Base-by-base conservation (phyloP, 148 eudicot species). In the Simmondsia chinensis region DNA sequence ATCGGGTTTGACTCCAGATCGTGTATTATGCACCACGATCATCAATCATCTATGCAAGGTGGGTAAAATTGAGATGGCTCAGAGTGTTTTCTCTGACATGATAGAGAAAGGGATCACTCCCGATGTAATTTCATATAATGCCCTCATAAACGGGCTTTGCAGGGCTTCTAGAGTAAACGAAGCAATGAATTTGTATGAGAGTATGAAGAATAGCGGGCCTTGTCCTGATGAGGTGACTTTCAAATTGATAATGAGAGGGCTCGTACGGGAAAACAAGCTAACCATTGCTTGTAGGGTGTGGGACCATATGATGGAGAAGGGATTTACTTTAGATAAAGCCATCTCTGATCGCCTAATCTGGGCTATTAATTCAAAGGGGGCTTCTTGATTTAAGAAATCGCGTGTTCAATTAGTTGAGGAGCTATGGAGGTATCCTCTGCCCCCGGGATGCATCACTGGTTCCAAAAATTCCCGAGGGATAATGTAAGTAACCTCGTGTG, bases 221-320 rank as follows among this genome's bases (percentile, higher is more conserved):
- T 42, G 48, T 63, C 83, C 94, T 14, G 89, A 93, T 71, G 89
- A 71, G 39, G 72, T 80, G 51, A 93, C 99, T 44, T 86, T 69
- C 59, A 86, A 75, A 57, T 45, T 80, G 65, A 74, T 86, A 11
- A 75, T 93, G 44, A 44, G 63, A 34, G 94, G 80, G 39, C 74
- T 86, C 31, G 39, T 82, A 65, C 63, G 46, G 59, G 84, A 82
- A 46, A 73, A 75, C 33, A 71, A 77, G 48, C 56, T 79, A 46
- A 63, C 75, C 19, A 12, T 64, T 62, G 99, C 99, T 49, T 82
- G 89, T 67, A 53, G 52, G 27, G 30, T 86, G 26, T 93, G 99
- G 99, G 94, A 93, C 46, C 64, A 77, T 43, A 93, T 93, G 99
- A 86, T 93, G 94, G 91, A 79, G 46, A 82, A 79, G 60, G 99